Evolutionary conservation across 208 protist species (phyloP).

Genomic region (Trypanosoma caninum): DNA sequence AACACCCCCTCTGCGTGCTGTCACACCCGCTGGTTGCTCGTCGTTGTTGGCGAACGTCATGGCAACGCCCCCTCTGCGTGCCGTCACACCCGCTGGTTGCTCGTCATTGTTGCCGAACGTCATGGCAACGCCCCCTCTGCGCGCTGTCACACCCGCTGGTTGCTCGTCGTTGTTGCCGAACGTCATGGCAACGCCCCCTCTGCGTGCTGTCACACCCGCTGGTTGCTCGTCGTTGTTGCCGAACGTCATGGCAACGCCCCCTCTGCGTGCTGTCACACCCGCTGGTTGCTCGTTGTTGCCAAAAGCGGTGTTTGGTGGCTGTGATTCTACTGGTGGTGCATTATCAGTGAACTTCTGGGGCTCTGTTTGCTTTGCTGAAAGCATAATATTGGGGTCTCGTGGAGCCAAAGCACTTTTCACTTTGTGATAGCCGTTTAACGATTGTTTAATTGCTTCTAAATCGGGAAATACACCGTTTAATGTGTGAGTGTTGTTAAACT

Average conservation of each 20-base stretch:
- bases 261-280: slow-evolving; percentile 4
- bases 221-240: slow-evolving; percentile 16
- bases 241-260: slow-evolving; percentile 19
- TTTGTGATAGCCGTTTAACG: slow-evolving; percentile 8
- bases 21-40: slow-evolving; percentile 12
- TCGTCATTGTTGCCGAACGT: slow-evolving; percentile 31
- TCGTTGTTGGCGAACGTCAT: slow-evolving; percentile 26
- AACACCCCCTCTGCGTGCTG: slow-evolving; percentile 15
- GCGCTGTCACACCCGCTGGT: slow-evolving; percentile 4
- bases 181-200: slow-evolving; percentile 1
- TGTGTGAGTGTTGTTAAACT: neutral
- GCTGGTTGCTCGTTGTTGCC: slow-evolving; percentile 7
- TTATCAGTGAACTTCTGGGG: neutral
- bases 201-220: slow-evolving; percentile 6
- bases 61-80: slow-evolving; percentile 22
- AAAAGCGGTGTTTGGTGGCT: neutral
- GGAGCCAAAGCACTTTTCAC: slow-evolving; percentile 15
- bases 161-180: slow-evolving; percentile 7
- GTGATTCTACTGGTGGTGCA: neutral
- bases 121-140: slow-evolving; percentile 39
- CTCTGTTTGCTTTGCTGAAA: neutral
- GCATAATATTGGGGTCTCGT: slow-evolving; percentile 20
- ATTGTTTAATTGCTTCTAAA: slow-evolving; percentile 21
- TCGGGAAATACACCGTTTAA: slow-evolving; percentile 27
- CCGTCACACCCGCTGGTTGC: slow-evolving; percentile 4